Base-by-base conservation (phyloP, 148 eudicot genomes). In the Cornus suecica region DNA sequence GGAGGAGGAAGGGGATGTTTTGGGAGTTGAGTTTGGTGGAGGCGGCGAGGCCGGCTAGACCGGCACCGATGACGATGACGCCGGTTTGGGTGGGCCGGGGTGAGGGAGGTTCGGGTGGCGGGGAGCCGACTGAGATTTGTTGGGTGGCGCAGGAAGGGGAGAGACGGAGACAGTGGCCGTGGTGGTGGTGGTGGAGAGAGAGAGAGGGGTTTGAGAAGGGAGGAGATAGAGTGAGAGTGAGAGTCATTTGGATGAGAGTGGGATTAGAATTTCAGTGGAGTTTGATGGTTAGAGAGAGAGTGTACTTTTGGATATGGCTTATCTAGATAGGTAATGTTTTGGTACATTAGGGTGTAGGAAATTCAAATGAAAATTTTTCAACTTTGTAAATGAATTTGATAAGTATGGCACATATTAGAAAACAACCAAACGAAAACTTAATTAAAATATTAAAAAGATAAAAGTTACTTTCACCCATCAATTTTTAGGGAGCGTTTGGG, bases 31-130 rank as follows among this genome's bases (percentile, higher is more conserved):
- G 98, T 22, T 78, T 80, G 13, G 82, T 76, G 60, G 99, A 97
- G 60, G 99, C 94, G 25, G 99, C 86, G 62, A 96, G 80, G 61
- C 99, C 99, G 22, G 99, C 77, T 18, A 96, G 87, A 24, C 99
- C 99, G 56, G 92, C 99, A 65, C 99, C 99, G 69, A 96, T 72
- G 56, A 96, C 66, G 51, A 96, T 83, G 69, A 88, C 88, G 10
- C 81, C 79, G 72, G 88, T 77, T 30, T 76, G 69, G 0, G 25
- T 67, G 16, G 34, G 77, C 14, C 37, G 54, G 11, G 62, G 41
- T 2, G 76, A 67, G 31, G 82, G 51, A 20, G 76, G 20, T 0
- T 41, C 51, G 52, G 76, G 48, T 23, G 84, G 70, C 18, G 83
- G 72, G 5, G 84, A 41, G 61, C 54, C 79, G 10, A 78, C 54